phyloP scores from a whole-genome alignment of 805 yeast genomes.

The Yarrowia porcina region DNA sequence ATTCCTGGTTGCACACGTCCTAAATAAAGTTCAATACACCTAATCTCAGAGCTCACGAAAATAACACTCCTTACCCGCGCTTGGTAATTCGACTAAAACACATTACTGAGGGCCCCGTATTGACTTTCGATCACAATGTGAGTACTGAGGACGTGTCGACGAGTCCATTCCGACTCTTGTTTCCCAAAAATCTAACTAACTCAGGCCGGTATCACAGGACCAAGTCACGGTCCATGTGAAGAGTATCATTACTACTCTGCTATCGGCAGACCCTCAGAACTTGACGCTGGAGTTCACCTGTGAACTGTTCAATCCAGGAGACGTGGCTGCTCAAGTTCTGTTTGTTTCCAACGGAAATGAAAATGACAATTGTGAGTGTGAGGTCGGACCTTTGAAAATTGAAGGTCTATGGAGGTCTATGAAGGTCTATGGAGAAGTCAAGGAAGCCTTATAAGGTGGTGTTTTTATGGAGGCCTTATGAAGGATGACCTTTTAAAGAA shows the following conservation, averaged over 20 bases:
- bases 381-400: no score
- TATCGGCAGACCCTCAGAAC: slow-evolving; percentile 1
- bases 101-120: slow-evolving; percentile 4
- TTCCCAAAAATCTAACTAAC: background rate
- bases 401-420: no score
- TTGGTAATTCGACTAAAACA: background rate
- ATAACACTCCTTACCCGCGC: slow-evolving; percentile 11
- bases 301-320: background rate
- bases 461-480: no score
- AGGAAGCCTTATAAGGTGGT: no score
- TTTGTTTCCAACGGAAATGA: background rate
- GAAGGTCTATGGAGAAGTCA: no score
- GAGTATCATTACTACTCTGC: slow-evolving; percentile 6
- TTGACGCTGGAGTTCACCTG: background rate
- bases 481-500: no score
- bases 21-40: background rate
- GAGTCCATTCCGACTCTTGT: background rate
- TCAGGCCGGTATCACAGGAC: slow-evolving; percentile 23
- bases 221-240: slow-evolving; percentile 9
- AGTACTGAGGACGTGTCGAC: background rate
- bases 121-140: slow-evolving; percentile 8
- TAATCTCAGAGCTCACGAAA: slow-evolving; percentile 3
- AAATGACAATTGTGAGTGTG: slow-evolving; percentile 7
- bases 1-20: background rate
- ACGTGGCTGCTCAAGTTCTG: slow-evolving; percentile 10